These are phyloP conservation scores for Wickerhamiella qilinensis DNA, from an alignment of 805 yeast species.

Conservation along the genomic window DNA sequence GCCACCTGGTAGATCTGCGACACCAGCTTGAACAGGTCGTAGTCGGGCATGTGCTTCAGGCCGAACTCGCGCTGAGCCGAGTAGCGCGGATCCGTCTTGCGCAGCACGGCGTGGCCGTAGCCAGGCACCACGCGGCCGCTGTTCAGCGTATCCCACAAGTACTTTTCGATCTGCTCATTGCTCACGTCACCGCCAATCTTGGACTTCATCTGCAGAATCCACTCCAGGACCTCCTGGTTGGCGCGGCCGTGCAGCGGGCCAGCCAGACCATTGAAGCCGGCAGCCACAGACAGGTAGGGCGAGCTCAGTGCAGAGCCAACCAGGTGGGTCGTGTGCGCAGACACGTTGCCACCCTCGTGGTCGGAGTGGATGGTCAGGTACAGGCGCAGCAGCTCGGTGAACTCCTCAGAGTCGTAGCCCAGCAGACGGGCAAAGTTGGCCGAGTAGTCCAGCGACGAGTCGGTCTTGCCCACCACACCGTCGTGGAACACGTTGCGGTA, in stretches of 20 bases:
- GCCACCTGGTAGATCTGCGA: constrained; percentile 68
- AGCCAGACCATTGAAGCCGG: constrained; percentile 73
- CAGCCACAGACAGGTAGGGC: constrained; percentile 63
- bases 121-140: constrained; percentile 80
- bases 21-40: constrained; percentile 63
- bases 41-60: constrained; percentile 54
- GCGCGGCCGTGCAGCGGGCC: constrained; percentile 85
- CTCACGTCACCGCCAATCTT: constrained; percentile 56
- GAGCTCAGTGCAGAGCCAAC: constrained; percentile 73
- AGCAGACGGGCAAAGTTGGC: constrained; percentile 47
- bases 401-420: constrained; percentile 43
- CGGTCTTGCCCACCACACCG: constrained; percentile 37
- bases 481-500: constrained; percentile 75
- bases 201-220: constrained; percentile 47
- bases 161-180: constrained; percentile 52
- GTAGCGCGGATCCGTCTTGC: constrained; percentile 82
- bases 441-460: constrained; percentile 39
- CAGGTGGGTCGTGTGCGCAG: constrained; percentile 74
- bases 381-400: constrained; percentile 64
- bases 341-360: constrained; percentile 83
- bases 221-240: constrained; percentile 73
- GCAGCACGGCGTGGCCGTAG: constrained; percentile 75
- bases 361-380: constrained; percentile 73
- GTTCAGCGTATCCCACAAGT: constrained; percentile 64
- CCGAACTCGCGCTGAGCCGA: constrained; percentile 77